These are phyloP conservation scores for Tillandsia fasciculata DNA, from an alignment of 176 grass and related monocot genomes.

Conservation along the genomic window DNA sequence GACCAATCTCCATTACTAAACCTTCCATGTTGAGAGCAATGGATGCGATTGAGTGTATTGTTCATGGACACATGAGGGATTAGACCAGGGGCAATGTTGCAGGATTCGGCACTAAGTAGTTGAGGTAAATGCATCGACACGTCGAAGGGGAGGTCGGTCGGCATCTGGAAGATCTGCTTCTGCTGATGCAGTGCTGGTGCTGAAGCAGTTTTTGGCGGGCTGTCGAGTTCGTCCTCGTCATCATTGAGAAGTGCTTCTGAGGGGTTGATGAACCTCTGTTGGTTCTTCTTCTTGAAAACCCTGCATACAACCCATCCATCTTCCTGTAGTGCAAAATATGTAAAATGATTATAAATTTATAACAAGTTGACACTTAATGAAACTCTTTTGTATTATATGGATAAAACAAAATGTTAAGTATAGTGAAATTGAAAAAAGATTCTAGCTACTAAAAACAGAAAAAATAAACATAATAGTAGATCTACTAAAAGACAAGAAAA, in stretches of 20 bases:
- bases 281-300: slow-evolving; percentile 66
- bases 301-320: slow-evolving; percentile 68
- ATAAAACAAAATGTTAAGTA: too few relatives aligned
- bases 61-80: slow-evolving; percentile 28
- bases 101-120: slow-evolving; percentile 53
- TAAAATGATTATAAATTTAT: too few relatives aligned
- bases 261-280: slow-evolving; percentile 11
- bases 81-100: not conserved
- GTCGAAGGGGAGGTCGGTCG: slow-evolving; percentile 35
- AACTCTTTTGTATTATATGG: too few relatives aligned
- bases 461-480: too few relatives aligned
- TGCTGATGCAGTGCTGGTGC: not conserved
- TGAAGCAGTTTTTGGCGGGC: not conserved
- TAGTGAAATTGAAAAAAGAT: too few relatives aligned
- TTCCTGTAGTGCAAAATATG: slow-evolving; percentile 27
- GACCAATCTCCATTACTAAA: slow-evolving; percentile 55
- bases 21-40: too few relatives aligned
- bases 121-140: slow-evolving; percentile 70
- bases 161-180: not conserved
- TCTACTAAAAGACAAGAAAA: too few relatives aligned
- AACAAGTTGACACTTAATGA: too few relatives aligned
- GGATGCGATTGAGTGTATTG: not conserved
- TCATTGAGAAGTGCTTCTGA: not conserved
- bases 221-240: not conserved
- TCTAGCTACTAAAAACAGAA: too few relatives aligned